Evolutionary conservation across 1,139 yeast genomes (phyloP), one percentile per base, ranked within the genome.

Genomic region (Lodderomyces metapsilosis): DNA sequence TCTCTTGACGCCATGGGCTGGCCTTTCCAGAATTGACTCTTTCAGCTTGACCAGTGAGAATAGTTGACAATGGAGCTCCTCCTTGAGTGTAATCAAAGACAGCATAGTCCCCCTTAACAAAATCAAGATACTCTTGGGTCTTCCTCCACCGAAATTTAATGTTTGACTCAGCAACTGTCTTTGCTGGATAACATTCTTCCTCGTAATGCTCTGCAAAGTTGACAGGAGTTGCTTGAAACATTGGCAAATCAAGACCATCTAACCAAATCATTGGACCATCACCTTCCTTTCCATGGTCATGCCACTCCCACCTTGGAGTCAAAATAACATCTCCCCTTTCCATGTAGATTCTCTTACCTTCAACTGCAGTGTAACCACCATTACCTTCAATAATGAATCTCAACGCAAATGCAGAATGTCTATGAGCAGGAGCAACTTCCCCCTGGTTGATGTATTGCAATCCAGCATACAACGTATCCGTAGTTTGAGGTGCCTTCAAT

Each of bases 201-300:
- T 27, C 16, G 17, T 27, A 27, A n/a, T 27, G 31, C n/a, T 27
- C 31, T n/a, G 31, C 31, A 13, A 27, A 27, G 16, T 27, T 27
- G 9, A 27, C 31, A 12, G 31, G 31, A 13, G 12, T 27, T 5
- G 31, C 15, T 27, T 27, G 31, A n/a, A 27, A 27, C 31, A 27
- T 12, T 27, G 31, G 31, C 31, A 27, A 27, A 16, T 27, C 31
- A 27, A 27, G 31, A 27, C 31, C 31, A 27, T 27, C 31, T 13
- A 27, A 27, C 31, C 31, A 27, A 27, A 27, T 27, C 31, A 27
- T 27, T 27, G 31, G 31, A n/a, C 31, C 31, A 27, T 27, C 31
- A 27, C 31, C 31, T 27, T 27, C 31, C 31, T 27, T 27, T 5
- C 31, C 31, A 27, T 27, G 31, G 31, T 27, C 31, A 27, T 27